phyloP scores from a whole-genome alignment of 2,329 filamentous ascomycete species.

The Claviceps spartinae region DNA sequence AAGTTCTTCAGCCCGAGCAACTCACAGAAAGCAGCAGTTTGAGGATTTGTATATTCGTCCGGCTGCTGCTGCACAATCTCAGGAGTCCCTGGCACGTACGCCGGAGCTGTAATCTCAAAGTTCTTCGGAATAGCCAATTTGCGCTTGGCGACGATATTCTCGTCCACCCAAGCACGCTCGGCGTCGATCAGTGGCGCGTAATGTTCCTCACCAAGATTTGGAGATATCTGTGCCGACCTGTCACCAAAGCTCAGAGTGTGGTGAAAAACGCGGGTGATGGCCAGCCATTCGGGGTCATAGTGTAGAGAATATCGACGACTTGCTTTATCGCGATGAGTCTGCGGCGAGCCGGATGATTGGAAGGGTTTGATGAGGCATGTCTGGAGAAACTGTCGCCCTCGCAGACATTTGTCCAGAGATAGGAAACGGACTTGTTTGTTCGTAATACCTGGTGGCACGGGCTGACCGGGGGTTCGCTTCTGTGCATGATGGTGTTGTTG shows the following conservation, averaged over 20 bases:
- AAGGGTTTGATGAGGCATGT: constrained; percentile 49
- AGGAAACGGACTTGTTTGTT: constrained; percentile 77
- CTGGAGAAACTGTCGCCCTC: constrained; percentile 69
- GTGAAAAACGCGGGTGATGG: constrained; percentile 76
- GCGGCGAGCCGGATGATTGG: constrained; percentile 16
- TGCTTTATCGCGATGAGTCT: constrained; percentile 8
- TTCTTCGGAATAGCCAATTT: constrained; percentile 62
- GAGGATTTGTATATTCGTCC: constrained; percentile 72
- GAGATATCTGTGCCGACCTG: constrained; percentile 34
- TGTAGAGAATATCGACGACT: constrained; percentile 43
- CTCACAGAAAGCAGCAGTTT: constrained; percentile 71
- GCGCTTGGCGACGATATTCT: constrained; percentile 50
- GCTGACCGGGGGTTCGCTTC: constrained; percentile 37
- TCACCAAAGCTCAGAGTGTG: constrained; percentile 50
- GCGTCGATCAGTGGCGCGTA: constrained; percentile 56
- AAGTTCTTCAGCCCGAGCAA: constrained; percentile 65
- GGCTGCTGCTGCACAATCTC: constrained; percentile 51
- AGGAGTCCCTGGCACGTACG: constrained; percentile 45
- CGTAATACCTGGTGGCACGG: constrained; percentile 56
- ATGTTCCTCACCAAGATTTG: constrained; percentile 51
- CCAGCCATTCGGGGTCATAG: constrained; percentile 92
- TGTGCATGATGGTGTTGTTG: constrained; percentile 14
- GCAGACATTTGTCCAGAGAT: constrained; percentile 81
- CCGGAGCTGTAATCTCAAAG: constrained; percentile 63
- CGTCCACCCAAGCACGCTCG: constrained; percentile 67